Conservation (phyloP, 176 grass and related monocot genomes). For the maize (Zea mays) region DNA sequence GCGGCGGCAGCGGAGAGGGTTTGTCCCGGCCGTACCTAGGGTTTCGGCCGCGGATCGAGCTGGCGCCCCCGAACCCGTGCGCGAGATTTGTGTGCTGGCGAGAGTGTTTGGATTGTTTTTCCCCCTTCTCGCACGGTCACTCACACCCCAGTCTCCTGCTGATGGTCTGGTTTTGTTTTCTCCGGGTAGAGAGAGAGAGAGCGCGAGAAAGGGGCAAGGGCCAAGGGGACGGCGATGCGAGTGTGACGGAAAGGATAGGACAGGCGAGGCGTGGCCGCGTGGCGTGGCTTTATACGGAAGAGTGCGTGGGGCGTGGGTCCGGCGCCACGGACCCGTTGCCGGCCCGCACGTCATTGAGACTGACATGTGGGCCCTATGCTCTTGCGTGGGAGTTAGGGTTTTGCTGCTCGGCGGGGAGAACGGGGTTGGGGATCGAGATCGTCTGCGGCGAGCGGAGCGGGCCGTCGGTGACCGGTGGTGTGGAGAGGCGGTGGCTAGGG, state of each 20-base stretch:
- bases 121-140: not conserved
- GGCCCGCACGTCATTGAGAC: conserved; percentile 21
- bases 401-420: not conserved
- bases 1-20: not conserved
- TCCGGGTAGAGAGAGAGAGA: conserved; percentile 1
- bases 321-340: conserved; percentile 29
- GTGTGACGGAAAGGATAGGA: conserved; percentile 18
- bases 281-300: conserved; percentile 50
- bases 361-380: not conserved
- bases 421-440: conserved; percentile 3
- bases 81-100: conserved; percentile 38
- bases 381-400: conserved; percentile 53
- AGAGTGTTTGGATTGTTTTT: conserved; percentile 9
- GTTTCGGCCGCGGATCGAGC: conserved; percentile 55
- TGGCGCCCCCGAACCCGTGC: conserved; percentile 19
- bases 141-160: not conserved
- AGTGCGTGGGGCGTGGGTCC: not conserved
- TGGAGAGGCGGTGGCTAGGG: not conserved
- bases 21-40: conserved; percentile 37
- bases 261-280: not conserved
- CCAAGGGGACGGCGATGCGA: conserved; percentile 6
- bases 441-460: conserved; percentile 7
- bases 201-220: not conserved
- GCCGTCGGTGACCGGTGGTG: not conserved
- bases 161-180: conserved; percentile 32